Evolutionary conservation across 2,329 filamentous ascomycete genomes (phyloP).

Genomic region (Aspergillus sojae): DNA sequence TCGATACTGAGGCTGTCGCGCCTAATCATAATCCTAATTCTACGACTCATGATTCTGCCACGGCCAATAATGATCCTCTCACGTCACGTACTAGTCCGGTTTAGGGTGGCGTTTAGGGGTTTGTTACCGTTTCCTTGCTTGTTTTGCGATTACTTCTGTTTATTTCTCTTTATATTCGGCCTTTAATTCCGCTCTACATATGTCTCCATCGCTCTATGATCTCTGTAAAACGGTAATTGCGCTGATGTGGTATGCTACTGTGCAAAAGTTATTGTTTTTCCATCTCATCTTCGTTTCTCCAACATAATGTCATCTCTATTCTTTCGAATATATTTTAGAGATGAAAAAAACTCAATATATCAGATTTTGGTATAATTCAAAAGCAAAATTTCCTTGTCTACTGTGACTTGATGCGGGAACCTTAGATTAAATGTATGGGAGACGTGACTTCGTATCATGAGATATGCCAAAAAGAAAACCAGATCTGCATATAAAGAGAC

Average conservation of each 20-base stretch:
- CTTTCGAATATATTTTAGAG: background rate
- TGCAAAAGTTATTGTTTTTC: background rate
- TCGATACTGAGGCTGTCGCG: conserved; percentile 39
- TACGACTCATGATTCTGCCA: conserved; percentile 7
- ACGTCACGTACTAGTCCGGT: conserved; percentile 12
- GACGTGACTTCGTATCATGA: conserved; percentile 1
- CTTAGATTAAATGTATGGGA: background rate
- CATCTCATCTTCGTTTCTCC: background rate
- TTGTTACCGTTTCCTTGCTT: background rate
- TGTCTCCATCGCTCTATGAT: background rate
- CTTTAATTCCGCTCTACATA: background rate
- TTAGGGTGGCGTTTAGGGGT: conserved; percentile 7
- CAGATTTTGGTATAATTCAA: background rate
- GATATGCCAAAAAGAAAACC: background rate
- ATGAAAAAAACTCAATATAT: background rate
- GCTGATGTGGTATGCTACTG: background rate
- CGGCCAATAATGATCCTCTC: conserved; percentile 5
- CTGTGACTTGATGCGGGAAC: background rate
- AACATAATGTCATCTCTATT: background rate
- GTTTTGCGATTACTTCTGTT: background rate
- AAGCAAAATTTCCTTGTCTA: background rate
- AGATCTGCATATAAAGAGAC: background rate
- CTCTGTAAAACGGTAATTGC: background rate
- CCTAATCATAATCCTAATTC: conserved; percentile 18
- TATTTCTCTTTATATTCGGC: background rate